phyloP scores from a whole-genome alignment of 2,329 filamentous ascomycete species.

The Immersiporthe knoxdaviesiana region DNA sequence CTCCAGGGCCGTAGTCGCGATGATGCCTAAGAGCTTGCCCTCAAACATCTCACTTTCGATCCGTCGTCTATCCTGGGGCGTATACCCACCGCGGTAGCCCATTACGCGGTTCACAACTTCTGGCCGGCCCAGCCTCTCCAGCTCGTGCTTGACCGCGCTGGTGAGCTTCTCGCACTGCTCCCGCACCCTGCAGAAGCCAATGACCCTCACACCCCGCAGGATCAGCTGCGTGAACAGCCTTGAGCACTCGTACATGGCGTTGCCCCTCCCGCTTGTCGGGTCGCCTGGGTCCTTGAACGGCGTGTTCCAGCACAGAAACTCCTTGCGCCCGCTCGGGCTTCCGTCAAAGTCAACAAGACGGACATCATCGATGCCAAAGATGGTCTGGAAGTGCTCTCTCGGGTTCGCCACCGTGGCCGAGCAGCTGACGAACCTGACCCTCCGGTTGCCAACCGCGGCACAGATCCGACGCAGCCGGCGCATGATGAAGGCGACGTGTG shows the following conservation, averaged over 20 bases:
- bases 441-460: conserved; percentile 82
- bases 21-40: conserved; percentile 87
- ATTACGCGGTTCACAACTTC: conserved; percentile 83
- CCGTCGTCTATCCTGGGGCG: conserved; percentile 80
- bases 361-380: conserved; percentile 88
- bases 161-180: conserved; percentile 88
- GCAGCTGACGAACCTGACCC: conserved; percentile 90
- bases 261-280: conserved; percentile 82
- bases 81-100: conserved; percentile 95
- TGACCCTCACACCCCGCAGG: conserved; percentile 84
- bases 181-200: conserved; percentile 87
- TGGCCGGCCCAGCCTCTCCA: conserved; percentile 70
- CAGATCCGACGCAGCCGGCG: conserved; percentile 84
- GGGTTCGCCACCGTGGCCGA: conserved; percentile 97
- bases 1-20: conserved; percentile 91
- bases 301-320: conserved; percentile 98
- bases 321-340: conserved; percentile 88
- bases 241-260: conserved; percentile 82
- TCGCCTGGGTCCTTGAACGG: conserved; percentile 89
- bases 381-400: conserved; percentile 84
- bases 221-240: conserved; percentile 89
- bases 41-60: conserved; percentile 98
- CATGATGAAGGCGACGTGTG: conserved; percentile 95
- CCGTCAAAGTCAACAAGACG: conserved; percentile 87
- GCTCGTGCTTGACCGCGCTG: conserved; percentile 76